Evolutionary conservation across 2,329 filamentous ascomycete genomes (phyloP), one percentile per base, ranked within the genome.

Genomic region (Paecilomyces variotii): DNA sequence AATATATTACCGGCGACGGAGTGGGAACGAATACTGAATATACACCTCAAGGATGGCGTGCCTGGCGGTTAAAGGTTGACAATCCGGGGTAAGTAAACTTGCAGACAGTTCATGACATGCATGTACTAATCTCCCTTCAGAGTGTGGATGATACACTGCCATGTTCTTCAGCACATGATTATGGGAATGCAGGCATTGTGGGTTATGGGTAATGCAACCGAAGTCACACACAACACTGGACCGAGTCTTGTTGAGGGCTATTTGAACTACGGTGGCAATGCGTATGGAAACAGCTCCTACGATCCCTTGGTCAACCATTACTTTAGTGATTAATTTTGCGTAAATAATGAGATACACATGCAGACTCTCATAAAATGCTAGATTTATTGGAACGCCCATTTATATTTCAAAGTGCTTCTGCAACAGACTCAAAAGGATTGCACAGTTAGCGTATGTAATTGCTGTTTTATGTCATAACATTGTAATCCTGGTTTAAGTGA

Each of bases 11-110:
- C 0, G 62, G 62, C 1, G 67, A 77, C 0, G 71, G 77, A 2
- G 67, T 73, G 6, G 76, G 75, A 1, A 74, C 77, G 0, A 84
- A 34, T 12, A n/a, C 7, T 10, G 11, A 19, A 24, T n/a, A 45
- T 45, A 45, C n/a, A 45, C 35, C n/a, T 3, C 35, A 45, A 19
- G 35, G 84, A 0, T 88, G 85, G 85, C 74, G 84, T 24, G 84
- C 78, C 0, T 87, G 84, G 85, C 74, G 85, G 7, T 69, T 86
- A 0, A 73, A 81, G 2, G 79, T 85, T 0, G 73, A 70, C 7
- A 70, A 79, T 57, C 69, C 79, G 0, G 84, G 84, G 35, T 45
- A 45, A 5, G 35, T 19, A 1, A 14, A n/a, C 12, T 19, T 4
- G 5, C 1, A 4, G 19, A 45, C 19, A 19, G 1, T 45, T 19